Evolutionary conservation across 495 filamentous ascomycete species (phyloP), one percentile per base, ranked within the genome.

Genomic region (Penicillium egyptiacum): DNA sequence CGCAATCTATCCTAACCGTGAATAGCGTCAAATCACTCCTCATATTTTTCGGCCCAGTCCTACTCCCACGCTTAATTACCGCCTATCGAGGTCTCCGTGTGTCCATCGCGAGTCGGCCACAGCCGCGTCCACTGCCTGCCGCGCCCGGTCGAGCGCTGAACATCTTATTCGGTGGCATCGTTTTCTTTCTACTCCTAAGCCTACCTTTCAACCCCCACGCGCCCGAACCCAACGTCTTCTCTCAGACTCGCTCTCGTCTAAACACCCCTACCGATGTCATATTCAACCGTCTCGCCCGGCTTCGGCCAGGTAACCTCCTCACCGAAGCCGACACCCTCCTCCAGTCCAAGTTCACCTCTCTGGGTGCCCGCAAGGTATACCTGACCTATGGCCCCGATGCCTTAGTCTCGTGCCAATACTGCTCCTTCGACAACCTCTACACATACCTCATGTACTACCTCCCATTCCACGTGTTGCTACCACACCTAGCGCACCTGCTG

Each of bases 251-350:
- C 23, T 92, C 89, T 43, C 89, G 92, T 40, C 79, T 96, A 14
- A 90, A 91, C 61, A 96, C 89, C 40, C 85, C 89, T 14, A 86
- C 81, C 33, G 89, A 96, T 67, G 86, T 93, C 39, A 81, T 98
- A 67, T 96, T 97, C 72, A 83, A 78, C 50, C 90, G 93, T 6
- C 83, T 98, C 6, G 70, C 83, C 16, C 67, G 79, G 19, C 64
- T 88, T 50, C 87, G 91, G 1, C 78, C 84, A 0, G 64, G 66
- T 37, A 59, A 64, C 42, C 57, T 68, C 28, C 79, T 92, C 17
- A 90, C 86, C 0, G 57, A 77, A 1, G 55, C 67, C 23, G 92
- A 97, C 74, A 70, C 75, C 30, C 72, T 79, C 17, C 81, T 96
- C 7, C 83, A 82, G 52, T 66, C 75, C 8, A 88, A 86, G 57